Base-by-base conservation (phyloP, 768 basidiomycete genomes). In the Grammothele lineata region DNA sequence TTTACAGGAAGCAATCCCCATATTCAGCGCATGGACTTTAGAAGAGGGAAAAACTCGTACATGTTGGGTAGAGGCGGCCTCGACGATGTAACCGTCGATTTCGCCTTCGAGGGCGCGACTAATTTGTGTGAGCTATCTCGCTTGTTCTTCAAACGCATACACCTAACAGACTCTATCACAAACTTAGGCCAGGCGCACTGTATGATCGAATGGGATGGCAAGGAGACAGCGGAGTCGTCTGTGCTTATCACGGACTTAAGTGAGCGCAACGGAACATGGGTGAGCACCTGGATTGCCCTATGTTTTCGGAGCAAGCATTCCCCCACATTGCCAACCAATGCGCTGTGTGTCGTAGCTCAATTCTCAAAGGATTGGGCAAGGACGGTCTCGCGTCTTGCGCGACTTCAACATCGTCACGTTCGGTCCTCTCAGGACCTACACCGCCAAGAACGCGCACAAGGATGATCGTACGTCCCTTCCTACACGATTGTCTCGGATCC, bases 401-500 rank as follows among this genome's bases (percentile, higher is more conserved):
- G 35, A 36, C 18, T 36, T 7, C 8, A 36, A 17, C 18, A 8
- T 9, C 9, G 50, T 24, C n/a, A 60, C 62, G 32, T 66, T 27
- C 87, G 87, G 57, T 89, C 90, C 60, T 88, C 85, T 60, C 80
- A 87, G 85, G 47, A 52, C 83, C 72, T 7, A 30, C 27, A 30
- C 7, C 8, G 10, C 41, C 48, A 17, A 19, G 37, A n/a, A 40
- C 18, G 17, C 34, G 1, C 36, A 47, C 34, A 47, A 7, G 15
- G 33, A 10, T 37, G 17, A 23, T 38, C 15, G 39, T 22, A 26
- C 21, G 19, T 33, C 87, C 85, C 27, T 7, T 14, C 14, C 27
- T 30, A 83, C 8, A 86, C 78, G 58, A 77, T 88, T 42, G 87
- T 80, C 56, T 17, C 35, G 7, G 18, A n/a, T 8, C 27, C 6